Conservation (phyloP, 2,329 filamentous ascomycete genomes). For the Gaeumannomyces sp. region DNA sequence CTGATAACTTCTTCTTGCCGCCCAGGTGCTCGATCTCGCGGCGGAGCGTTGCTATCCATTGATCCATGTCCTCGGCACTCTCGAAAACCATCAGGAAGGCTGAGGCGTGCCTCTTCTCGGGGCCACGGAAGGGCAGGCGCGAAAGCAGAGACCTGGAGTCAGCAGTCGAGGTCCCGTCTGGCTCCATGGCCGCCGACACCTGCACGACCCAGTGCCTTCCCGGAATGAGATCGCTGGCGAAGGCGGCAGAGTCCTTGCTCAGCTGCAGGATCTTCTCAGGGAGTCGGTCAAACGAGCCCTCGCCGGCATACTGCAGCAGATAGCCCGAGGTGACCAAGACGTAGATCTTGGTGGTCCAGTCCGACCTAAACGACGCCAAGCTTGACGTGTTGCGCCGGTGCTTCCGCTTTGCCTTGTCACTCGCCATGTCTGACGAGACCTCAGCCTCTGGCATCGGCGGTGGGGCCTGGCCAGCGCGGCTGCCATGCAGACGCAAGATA, state of each 20-base stretch:
- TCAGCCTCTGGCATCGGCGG: constrained; percentile 20
- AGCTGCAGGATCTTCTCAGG: constrained; percentile 71
- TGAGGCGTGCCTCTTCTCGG: constrained; percentile 50
- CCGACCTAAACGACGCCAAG: constrained; percentile 36
- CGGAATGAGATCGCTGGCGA: constrained; percentile 73
- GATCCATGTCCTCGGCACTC: constrained; percentile 66
- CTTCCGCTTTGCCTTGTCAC: constrained; percentile 36
- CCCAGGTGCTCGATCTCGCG: constrained; percentile 65
- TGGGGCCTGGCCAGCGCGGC: constrained; percentile 34
- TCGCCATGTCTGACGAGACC: constrained; percentile 15
- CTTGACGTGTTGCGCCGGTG: constrained; percentile 37
- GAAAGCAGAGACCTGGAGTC: constrained; percentile 59
- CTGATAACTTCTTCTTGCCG: constrained; percentile 56
- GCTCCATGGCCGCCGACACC: constrained; percentile 59
- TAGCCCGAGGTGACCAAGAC: constrained; percentile 66
- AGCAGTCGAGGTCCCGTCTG: constrained; percentile 43
- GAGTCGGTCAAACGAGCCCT: constrained; percentile 62
- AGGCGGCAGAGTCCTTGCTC: constrained; percentile 69
- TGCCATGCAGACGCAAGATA: constrained; percentile 56
- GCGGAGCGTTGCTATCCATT: constrained; percentile 64
- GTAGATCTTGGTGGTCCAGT: constrained; percentile 68
- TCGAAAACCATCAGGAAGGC: constrained; percentile 70
- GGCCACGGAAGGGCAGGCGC: constrained; percentile 53
- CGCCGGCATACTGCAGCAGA: constrained; percentile 66
- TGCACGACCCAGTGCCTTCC: constrained; percentile 77